Evolutionary conservation across 805 yeast species (phyloP), one percentile per base, ranked within the genome.

Genomic region (Metschnikowia matae): DNA sequence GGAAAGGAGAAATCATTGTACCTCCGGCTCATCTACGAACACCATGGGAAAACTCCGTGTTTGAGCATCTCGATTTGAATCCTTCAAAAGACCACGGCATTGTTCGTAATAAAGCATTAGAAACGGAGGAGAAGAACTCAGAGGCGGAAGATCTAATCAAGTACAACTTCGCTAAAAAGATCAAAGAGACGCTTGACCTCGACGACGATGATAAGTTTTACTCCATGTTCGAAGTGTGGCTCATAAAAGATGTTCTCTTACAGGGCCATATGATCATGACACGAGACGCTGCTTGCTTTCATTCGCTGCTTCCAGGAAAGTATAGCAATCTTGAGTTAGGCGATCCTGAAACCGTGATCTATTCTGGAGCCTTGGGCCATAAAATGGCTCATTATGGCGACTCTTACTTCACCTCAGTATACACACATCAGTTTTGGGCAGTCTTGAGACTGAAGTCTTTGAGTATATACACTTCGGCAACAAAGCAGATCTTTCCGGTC

Each of bases 181-280:
- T 73, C 38, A 65, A 67, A 48, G 55, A 57, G 17, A 70, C 66
- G 3, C 73, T 74, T 57, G 74, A 73, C 4, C 65, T 85, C n/a
- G 63, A 66, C n/a, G 78, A 74, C 18, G 74, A 75, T 38, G 90
- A 85, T 56, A 65, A 66, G n/a, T 75, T 84, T 52, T 58, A 78
- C 32, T 78, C 76, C n/a, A 87, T 83, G 54, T 85, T 76, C 59
- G 77, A 85, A 2, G 82, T 90, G 31, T 91, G 96, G 96, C 70
- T 91, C 35, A 72, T 89, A 50, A 80, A 83, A 52, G 96, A 88
- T 59, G 94, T 91, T 0, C 70, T 92, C 26, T 69, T 90, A 23
- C 97, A 89, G 65, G 98, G 98, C 2, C 91, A 87, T 59, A 65
- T 90, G 15, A 86, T 86, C 58, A 65, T 92, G 23, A 90, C 97